Evolutionary conservation across 805 yeast species (phyloP).

Genomic region (Wickerhamomyces bovis): DNA sequence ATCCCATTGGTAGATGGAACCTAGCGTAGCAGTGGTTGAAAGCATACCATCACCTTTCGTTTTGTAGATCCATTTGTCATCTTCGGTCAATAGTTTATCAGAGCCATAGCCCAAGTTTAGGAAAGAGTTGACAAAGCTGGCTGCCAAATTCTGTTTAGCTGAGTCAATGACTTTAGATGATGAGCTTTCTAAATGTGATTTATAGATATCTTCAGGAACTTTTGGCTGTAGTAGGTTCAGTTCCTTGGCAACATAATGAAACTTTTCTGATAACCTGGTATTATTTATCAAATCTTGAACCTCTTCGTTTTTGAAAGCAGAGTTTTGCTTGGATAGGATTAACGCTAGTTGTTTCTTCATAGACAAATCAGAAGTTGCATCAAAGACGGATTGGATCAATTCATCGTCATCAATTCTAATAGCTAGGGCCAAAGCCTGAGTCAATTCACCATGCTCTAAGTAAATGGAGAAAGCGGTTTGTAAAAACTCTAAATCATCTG

Average conservation of each 20-base stretch:
- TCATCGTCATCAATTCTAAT: constrained; percentile 80
- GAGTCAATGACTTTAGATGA: constrained; percentile 66
- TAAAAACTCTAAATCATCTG: constrained; percentile 81
- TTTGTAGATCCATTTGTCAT: constrained; percentile 84
- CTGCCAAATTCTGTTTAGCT: constrained; percentile 91
- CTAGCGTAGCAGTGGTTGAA: constrained; percentile 87
- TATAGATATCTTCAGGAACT: constrained; percentile 91
- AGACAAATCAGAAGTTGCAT: constrained; percentile 65
- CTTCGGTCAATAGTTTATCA: constrained; percentile 74
- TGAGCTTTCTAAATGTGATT: constrained; percentile 77
- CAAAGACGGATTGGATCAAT: constrained; percentile 73
- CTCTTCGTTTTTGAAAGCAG: constrained; percentile 64
- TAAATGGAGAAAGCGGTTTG: constrained; percentile 87
- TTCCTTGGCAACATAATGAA: constrained; percentile 74
- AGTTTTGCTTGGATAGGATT: constrained; percentile 80
- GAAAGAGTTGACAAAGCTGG: constrained; percentile 90
- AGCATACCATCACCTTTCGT: constrained; percentile 90
- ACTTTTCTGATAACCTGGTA: constrained; percentile 71
- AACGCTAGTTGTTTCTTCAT: constrained; percentile 89
- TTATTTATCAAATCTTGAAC: constrained; percentile 86
- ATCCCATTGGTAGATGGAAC: constrained; percentile 90
- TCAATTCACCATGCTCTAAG: constrained; percentile 66
- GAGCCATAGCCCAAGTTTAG: constrained; percentile 86
- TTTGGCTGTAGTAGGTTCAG: constrained; percentile 84
- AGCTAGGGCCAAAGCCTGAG: constrained; percentile 89